phyloP scores from a whole-genome alignment of 1,284 basidiomycete species.

The Marasmius tenuissimus region DNA sequence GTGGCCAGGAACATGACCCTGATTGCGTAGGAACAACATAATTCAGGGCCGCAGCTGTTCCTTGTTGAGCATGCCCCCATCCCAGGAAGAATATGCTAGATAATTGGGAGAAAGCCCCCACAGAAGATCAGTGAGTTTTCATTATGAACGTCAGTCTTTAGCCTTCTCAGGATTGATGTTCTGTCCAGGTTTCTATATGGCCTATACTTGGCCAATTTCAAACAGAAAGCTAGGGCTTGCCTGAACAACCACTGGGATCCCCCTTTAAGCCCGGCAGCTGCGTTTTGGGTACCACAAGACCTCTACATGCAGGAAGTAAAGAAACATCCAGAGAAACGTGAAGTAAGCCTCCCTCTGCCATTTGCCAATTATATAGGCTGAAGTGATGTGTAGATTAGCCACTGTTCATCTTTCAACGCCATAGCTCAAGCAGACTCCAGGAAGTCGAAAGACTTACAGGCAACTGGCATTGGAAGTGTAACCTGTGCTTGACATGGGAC shows the following conservation, averaged over 20 bases:
- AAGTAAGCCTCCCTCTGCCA: constrained; percentile 8
- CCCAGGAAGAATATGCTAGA: constrained; percentile 14
- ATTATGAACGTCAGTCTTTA: no score
- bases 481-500: constrained; percentile 18
- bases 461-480: constrained; percentile 17
- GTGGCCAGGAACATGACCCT: constrained; percentile 13
- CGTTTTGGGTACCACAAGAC: constrained; percentile 17
- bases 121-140: constrained; percentile 5
- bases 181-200: constrained; percentile 13
- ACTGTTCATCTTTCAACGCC: constrained; percentile 21
- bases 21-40: no score
- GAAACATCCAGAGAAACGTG: constrained; percentile 13
- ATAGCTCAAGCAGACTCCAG: constrained; percentile 17
- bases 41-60: constrained; percentile 7
- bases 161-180: not conserved
- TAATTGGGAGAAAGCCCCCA: constrained; percentile 11
- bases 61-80: constrained; percentile 19
- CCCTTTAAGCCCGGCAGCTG: constrained; percentile 17
- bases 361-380: not conserved
- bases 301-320: constrained; percentile 13
- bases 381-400: constrained; percentile 19
- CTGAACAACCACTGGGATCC: constrained; percentile 12
- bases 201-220: constrained; percentile 21
- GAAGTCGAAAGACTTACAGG: constrained; percentile 15
- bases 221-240: constrained; percentile 13